Evolutionary conservation across 1,284 basidiomycete species (phyloP).

Genomic region (Boletus sp.): DNA sequence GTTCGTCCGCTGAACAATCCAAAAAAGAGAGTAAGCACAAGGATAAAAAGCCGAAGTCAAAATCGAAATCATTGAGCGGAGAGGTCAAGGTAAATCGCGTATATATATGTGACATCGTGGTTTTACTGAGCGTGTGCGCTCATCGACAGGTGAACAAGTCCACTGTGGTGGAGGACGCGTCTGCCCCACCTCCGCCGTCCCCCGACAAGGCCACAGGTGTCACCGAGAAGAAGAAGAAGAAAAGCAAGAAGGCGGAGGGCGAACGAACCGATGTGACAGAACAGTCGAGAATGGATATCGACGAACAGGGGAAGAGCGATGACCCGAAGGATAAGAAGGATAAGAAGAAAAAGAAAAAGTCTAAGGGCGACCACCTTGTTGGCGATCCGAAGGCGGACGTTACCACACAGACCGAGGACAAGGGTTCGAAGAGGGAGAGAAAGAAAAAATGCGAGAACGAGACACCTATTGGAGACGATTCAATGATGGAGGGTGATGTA

Average conservation of each 20-base stretch:
- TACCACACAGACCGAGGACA: neutral
- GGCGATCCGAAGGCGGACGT: neutral
- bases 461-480: neutral
- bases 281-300: neutral
- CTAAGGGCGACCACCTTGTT: conserved; percentile 6
- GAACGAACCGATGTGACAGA: neutral
- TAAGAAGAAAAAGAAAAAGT: conserved; percentile 23
- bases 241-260: conserved; percentile 16
- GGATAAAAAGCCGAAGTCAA: conserved; percentile 32
- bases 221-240: conserved; percentile 35
- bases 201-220: conserved; percentile 1
- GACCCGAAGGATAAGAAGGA: conserved; percentile 32
- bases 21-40: conserved; percentile 30
- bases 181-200: neutral
- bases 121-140: conserved; percentile 6
- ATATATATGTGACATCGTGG: neutral
- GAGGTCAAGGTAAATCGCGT: conserved; percentile 18
- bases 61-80: conserved; percentile 4
- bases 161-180: neutral
- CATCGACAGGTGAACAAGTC: conserved; percentile 5
- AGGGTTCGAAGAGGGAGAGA: neutral
- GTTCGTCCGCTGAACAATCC: conserved; percentile 3
- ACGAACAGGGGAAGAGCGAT: conserved; percentile 10
- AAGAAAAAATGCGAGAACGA: conserved; percentile 13
- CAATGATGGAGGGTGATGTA: neutral